A percentile compares a stretch with the other conserved stretches of the same genome.
Evolutionary conservation across 805 yeast genomes (phyloP).

Genomic region (Metschnikowia baotianmanensis): DNA sequence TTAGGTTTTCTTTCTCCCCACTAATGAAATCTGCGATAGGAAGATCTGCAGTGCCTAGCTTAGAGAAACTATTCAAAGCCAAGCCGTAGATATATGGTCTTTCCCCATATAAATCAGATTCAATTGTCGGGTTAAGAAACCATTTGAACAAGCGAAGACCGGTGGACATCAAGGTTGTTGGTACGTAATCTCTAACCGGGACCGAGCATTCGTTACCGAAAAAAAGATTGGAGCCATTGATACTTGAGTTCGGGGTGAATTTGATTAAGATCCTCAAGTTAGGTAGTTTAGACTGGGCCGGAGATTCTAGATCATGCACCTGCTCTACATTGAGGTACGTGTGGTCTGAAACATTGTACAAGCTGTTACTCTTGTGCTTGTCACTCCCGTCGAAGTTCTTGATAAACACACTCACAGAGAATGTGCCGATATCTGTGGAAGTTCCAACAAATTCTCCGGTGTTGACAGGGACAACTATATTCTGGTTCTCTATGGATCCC

Average conservation of each 20-base stretch:
- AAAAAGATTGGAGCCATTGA: conserved; percentile 53
- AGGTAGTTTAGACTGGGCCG: conserved; percentile 15
- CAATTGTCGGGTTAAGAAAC: conserved; percentile 62
- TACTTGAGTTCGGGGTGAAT: conserved; percentile 41
- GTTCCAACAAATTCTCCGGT: conserved; percentile 35
- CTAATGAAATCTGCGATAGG: conserved; percentile 5
- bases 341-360: conserved; percentile 28
- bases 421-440: conserved; percentile 37
- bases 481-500: conserved; percentile 24
- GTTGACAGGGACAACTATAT: conserved; percentile 43
- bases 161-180: conserved; percentile 44
- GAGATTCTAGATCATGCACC: background rate
- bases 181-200: conserved; percentile 58
- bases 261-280: conserved; percentile 35
- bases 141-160: conserved; percentile 57
- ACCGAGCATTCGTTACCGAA: conserved; percentile 67
- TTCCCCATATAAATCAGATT: conserved; percentile 59
- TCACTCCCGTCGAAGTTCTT: conserved; percentile 46
- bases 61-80: conserved; percentile 56
- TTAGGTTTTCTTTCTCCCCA: conserved; percentile 26
- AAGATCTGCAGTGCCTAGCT: conserved; percentile 29
- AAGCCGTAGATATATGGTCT: conserved; percentile 64
- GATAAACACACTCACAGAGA: conserved; percentile 42
- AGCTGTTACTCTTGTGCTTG: conserved; percentile 34
- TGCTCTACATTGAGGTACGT: conserved; percentile 24